These are phyloP conservation scores for Fusarium protoensiforme DNA, from an alignment of 2,329 filamentous ascomycete species.

Conservation along the genomic window DNA sequence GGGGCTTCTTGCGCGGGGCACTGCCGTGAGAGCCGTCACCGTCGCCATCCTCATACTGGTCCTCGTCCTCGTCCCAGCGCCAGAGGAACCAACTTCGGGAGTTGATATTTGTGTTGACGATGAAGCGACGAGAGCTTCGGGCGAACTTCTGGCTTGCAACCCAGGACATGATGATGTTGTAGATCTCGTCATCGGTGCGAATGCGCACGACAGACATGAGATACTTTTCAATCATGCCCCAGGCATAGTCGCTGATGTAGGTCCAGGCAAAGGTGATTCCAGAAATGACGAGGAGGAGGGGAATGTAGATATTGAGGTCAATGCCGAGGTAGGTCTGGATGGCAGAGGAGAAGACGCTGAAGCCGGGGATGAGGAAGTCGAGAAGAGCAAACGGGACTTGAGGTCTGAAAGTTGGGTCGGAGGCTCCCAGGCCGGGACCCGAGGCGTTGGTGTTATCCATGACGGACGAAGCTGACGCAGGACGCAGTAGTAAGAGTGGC, in stretches of 20 bases:
- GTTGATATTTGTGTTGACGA: conserved; percentile 72
- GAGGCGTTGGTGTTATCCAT: conserved; percentile 43
- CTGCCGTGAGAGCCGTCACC: conserved; percentile 41
- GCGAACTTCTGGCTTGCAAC: conserved; percentile 72
- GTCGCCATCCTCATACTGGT: conserved; percentile 56
- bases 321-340: conserved; percentile 68
- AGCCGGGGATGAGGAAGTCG: conserved; percentile 74
- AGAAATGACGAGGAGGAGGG: conserved; percentile 63
- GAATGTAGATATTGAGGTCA: conserved; percentile 72
- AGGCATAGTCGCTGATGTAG: conserved; percentile 63
- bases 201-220: conserved; percentile 76
- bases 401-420: conserved; percentile 31
- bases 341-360: conserved; percentile 65
- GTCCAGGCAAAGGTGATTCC: conserved; percentile 62
- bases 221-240: conserved; percentile 60
- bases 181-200: conserved; percentile 76
- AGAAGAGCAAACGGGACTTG: conserved; percentile 59
- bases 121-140: conserved; percentile 67
- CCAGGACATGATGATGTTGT: conserved; percentile 79
- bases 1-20: conserved; percentile 56
- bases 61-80: conserved; percentile 56
- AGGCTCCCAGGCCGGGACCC: conserved; percentile 10
- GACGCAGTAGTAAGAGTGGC: conserved; percentile 9
- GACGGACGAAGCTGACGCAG: conserved; percentile 7
- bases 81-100: conserved; percentile 63